Conservation (phyloP, 768 basidiomycete species). For the Harrya chromipes region DNA sequence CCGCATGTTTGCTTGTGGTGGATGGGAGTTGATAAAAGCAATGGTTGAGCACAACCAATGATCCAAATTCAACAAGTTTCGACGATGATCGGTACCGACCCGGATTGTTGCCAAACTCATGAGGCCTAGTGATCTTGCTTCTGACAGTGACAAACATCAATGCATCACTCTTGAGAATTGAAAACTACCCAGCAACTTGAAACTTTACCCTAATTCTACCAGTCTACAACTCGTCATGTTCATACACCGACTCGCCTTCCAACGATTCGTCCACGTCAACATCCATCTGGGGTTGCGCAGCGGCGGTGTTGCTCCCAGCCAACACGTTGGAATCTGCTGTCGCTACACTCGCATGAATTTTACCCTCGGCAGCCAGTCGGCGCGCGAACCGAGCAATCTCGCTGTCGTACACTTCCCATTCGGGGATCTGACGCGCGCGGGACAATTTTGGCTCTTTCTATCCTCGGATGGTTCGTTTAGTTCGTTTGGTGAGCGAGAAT, state of each 20-base stretch:
- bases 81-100: too few species aligned
- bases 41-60: too few species aligned
- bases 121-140: too few species aligned
- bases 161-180: too few species aligned
- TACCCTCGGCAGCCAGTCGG: constrained; percentile 65
- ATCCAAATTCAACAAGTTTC: too few species aligned
- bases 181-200: too few species aligned
- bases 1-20: too few species aligned
- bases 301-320: constrained; percentile 43
- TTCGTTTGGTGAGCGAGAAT: neutral
- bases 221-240: constrained; percentile 22
- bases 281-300: constrained; percentile 10
- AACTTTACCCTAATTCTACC: neutral
- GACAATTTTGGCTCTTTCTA: constrained; percentile 97
- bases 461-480: constrained; percentile 3
- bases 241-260: neutral
- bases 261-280: neutral
- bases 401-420: constrained; percentile 93
- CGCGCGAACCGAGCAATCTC: constrained; percentile 86
- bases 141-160: too few species aligned
- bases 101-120: too few species aligned
- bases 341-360: constrained; percentile 63
- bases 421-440: constrained; percentile 91
- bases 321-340: constrained; percentile 68
- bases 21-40: too few species aligned